These are phyloP conservation scores for Rosa chinensis DNA, from an alignment of 306 rosid genomes.

Conservation along the genomic window DNA sequence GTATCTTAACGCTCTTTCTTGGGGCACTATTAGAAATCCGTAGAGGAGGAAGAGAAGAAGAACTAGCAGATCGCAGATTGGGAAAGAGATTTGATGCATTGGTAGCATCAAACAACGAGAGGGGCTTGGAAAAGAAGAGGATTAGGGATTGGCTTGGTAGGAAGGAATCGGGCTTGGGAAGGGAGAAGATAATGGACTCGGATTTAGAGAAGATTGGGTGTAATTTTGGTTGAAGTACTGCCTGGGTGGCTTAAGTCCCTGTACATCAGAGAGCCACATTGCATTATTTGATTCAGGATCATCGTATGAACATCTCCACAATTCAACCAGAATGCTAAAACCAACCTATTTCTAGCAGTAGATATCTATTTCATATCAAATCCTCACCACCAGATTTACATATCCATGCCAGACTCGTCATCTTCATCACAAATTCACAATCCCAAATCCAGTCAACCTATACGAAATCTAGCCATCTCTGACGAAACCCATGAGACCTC, in stretches of 20 bases:
- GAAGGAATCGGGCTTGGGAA: conserved; percentile 81
- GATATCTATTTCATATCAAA: too few species aligned
- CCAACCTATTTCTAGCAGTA: too few species aligned
- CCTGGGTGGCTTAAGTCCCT: conserved; percentile 72
- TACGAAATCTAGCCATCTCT: too few species aligned
- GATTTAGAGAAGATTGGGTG: conserved; percentile 65
- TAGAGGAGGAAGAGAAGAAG: conserved; percentile 67
- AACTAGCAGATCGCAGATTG: conserved; percentile 49
- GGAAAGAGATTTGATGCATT: conserved; percentile 57
- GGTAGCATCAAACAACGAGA: conserved; percentile 49
- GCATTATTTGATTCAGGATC: not conserved
- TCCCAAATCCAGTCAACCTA: too few species aligned
- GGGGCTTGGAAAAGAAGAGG: conserved; percentile 86
- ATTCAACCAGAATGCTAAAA: too few species aligned
- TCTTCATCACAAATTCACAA: too few species aligned
- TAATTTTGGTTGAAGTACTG: conserved; percentile 50
- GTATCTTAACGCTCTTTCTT: too few species aligned
- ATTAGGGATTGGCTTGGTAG: conserved; percentile 74
- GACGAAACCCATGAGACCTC: too few species aligned
- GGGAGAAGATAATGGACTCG: conserved; percentile 65
- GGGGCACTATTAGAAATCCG: conserved; percentile 82
- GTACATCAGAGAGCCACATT: conserved; percentile 9
- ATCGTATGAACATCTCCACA: not conserved
- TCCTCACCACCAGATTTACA: too few species aligned
- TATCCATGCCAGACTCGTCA: too few species aligned